Evolutionary conservation across 225 moss, liverwort and hornwort genomes (phyloP), one percentile per base, ranked within the genome.

Genomic region (Pseudisothecium myosuroides): DNA sequence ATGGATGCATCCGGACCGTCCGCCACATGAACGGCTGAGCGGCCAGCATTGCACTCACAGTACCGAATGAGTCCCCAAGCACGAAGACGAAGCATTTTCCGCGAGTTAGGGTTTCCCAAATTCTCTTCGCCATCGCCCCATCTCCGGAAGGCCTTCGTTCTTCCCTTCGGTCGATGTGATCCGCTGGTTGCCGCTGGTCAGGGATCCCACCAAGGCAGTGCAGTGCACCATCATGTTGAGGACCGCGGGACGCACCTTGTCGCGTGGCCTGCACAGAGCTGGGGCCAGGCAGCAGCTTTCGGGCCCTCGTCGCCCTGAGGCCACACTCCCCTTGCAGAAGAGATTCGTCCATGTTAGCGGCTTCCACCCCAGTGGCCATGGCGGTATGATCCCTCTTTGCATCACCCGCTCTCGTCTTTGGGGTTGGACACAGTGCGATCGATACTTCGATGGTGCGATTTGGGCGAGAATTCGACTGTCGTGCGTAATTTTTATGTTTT

Each of bases 191-290:
- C 67, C 22, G 82, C 63, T 71, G 82, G 88, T 72, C 93, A 91
- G 93, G 89, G 93, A 91, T 82, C 88, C n/a, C n/a, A 37, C 45
- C 54, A 13, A 49, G 83, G 91, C 91, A 91, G 90, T 91, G 91
- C 91, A 91, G 90, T 91, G 91, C 88, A 93, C 26, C 81, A 92
- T 52, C 80, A 93, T 93, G 93, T 91, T 91, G 45, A 88, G 89
- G 49, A 85, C 83, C 43, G 93, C 86, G 71, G 89, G 89, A 21
- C 89, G 93, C 27, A 54, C 73, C 59, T 65, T 91, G 91, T 43
- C 75, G 86, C 91, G 93, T 65, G 86, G 55, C 86, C 90, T 93
- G 54, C 87, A 76, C 76, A 85, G 89, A 28, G 22, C 86, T 68
- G 85, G 83, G 22, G 62, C 78, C 17, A 27, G 29, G 45, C 79